These are phyloP conservation scores for Ilex aquifolium DNA, from an alignment of 257 asterid genomes.

Conservation along the genomic window DNA sequence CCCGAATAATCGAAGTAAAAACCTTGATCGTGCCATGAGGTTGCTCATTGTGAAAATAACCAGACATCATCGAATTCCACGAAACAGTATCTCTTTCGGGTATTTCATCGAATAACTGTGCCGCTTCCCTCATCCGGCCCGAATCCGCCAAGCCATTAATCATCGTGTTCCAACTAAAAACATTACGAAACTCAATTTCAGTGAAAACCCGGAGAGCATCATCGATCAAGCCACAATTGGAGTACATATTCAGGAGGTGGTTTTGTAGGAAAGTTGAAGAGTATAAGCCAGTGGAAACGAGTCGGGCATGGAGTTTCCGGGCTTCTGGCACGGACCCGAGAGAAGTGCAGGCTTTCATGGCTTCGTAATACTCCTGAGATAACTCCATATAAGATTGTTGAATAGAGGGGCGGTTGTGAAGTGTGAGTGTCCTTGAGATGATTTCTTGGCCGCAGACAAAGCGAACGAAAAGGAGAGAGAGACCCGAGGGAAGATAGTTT, in stretches of 20 bases:
- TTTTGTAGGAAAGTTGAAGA: not conserved
- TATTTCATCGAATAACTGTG: not conserved
- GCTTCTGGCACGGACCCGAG: not conserved
- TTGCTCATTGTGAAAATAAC: constrained; percentile 1
- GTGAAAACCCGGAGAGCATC: not conserved
- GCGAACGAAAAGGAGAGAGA: no score
- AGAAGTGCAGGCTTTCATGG: not conserved
- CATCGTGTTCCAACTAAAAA: not conserved
- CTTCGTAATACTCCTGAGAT: not conserved
- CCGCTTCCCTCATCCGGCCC: not conserved
- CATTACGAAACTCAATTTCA: not conserved
- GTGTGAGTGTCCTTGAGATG: no score
- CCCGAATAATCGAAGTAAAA: constrained; percentile 5
- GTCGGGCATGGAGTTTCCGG: not conserved
- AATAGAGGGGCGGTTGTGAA: no score
- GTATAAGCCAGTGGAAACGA: not conserved
- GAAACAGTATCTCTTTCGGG: not conserved
- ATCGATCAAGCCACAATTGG: not conserved
- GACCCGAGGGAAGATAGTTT: no score
- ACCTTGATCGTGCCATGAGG: constrained; percentile 3
- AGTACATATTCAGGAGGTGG: not conserved
- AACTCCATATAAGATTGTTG: not conserved
- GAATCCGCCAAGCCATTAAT: not conserved
- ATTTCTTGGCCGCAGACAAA: no score
- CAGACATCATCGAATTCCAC: not conserved